Conservation (phyloP, 108 stramenopile species). For the Cyclotella distinguenda region DNA sequence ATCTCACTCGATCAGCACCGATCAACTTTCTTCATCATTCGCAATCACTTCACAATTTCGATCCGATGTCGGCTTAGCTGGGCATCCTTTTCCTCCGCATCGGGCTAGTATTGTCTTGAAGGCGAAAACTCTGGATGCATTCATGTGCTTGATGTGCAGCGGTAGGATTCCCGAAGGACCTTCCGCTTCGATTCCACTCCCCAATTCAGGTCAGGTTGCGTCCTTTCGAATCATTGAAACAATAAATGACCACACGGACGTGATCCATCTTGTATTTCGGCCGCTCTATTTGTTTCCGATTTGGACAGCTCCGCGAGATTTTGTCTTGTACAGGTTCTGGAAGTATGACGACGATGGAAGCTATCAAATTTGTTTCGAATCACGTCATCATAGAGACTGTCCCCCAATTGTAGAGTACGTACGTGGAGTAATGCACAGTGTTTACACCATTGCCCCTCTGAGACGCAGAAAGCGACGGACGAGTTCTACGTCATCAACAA, state of each 20-base stretch:
- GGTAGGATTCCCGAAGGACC: constrained; percentile 34
- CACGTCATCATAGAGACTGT: constrained; percentile 72
- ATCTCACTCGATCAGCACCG: constrained; percentile 4
- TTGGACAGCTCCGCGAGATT: constrained; percentile 91
- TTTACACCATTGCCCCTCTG: constrained; percentile 79
- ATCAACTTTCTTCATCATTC: constrained; percentile 7
- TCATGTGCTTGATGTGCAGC: constrained; percentile 82
- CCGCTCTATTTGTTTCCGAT: constrained; percentile 85
- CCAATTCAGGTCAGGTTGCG: constrained; percentile 68
- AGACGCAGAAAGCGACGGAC: constrained; percentile 45
- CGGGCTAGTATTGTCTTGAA: constrained; percentile 71
- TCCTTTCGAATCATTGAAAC: constrained; percentile 80
- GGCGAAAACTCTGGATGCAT: constrained; percentile 72
- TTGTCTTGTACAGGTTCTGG: constrained; percentile 88
- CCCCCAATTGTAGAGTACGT: constrained; percentile 73
- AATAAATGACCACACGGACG: constrained; percentile 90
- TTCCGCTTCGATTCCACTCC: constrained; percentile 25
- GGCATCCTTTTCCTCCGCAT: constrained; percentile 63
- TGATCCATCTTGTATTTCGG: constrained; percentile 82
- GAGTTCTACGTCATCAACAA: constrained; percentile 17
- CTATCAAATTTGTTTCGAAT: constrained; percentile 85
- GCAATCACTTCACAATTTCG: constrained; percentile 28
- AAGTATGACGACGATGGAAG: constrained; percentile 85
- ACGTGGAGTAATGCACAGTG: constrained; percentile 82
- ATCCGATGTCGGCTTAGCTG: constrained; percentile 40